Conservation (phyloP, 306 rosid genomes). For the Medicago truncatula region MtrunA17r5.0-ANR NC_053045.1:40721001-40721500, state of each 20-base stretch:
- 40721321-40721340: constrained; percentile 48
- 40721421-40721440: constrained; percentile 93
- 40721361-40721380: constrained; percentile 84
- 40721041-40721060: too few relatives aligned
- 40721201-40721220: constrained; percentile 76
- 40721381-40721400: constrained; percentile 91
- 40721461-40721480: constrained; percentile 26
- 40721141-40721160: background rate
- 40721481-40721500: background rate
- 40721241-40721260: constrained; percentile 55
- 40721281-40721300: background rate
- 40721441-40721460: background rate
- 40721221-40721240: constrained; percentile 93
- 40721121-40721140: too few relatives aligned
- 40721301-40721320: background rate
- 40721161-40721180: background rate
- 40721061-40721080: too few relatives aligned
- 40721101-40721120: too few relatives aligned
- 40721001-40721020: too few relatives aligned
- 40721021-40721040: too few relatives aligned
- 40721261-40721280: background rate
- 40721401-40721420: constrained; percentile 97
- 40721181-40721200: background rate
- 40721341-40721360: constrained; percentile 83
- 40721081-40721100: too few relatives aligned